Percentiles rank a stretch among this genome's conserved stretches.
These are phyloP conservation scores for Pyricularia grisea DNA, from an alignment of 2,329 filamentous ascomycete genomes.

Conservation along the genomic window DNA sequence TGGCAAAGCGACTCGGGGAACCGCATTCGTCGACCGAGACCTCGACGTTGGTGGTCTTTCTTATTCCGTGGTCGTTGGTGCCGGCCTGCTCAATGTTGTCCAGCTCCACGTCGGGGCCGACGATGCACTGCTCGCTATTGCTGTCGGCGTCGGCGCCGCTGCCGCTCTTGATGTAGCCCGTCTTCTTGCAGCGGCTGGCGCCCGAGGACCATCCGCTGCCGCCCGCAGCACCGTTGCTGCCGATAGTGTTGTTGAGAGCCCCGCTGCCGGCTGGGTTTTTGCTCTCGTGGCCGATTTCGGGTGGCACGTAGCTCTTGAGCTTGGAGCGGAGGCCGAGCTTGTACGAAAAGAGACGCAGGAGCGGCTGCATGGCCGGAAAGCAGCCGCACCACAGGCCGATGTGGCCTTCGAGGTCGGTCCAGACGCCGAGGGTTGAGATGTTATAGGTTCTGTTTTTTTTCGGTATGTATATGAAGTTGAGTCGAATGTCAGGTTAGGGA, in stretches of 20 bases:
- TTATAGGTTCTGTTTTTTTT: constrained; percentile 21
- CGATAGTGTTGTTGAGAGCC: not conserved
- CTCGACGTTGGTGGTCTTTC: not conserved
- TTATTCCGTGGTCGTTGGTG: not conserved
- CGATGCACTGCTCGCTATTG: not conserved
- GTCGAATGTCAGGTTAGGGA: not conserved
- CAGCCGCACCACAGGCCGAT: constrained; percentile 32
- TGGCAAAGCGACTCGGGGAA: not conserved
- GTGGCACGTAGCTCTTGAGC: not conserved
- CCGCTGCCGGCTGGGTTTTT: not conserved
- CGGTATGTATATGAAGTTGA: not conserved
- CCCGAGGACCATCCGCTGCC: not conserved
- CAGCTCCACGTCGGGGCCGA: not conserved
- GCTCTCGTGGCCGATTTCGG: not conserved
- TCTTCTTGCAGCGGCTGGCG: not conserved
- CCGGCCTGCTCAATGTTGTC: not conserved
- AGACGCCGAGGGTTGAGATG: constrained; percentile 24
- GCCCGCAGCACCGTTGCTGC: not conserved
- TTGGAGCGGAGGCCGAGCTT: constrained; percentile 16
- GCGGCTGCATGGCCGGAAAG: constrained; percentile 28
- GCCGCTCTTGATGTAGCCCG: not conserved
- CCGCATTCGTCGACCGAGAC: not conserved
- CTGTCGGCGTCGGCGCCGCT: not conserved
- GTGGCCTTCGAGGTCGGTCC: constrained; percentile 31
- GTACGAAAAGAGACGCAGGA: constrained; percentile 21